Percentiles rank a stretch among this genome's conserved stretches.
Conservation (phyloP, 257 asterid species). For the Solanum sitiens region DNA sequence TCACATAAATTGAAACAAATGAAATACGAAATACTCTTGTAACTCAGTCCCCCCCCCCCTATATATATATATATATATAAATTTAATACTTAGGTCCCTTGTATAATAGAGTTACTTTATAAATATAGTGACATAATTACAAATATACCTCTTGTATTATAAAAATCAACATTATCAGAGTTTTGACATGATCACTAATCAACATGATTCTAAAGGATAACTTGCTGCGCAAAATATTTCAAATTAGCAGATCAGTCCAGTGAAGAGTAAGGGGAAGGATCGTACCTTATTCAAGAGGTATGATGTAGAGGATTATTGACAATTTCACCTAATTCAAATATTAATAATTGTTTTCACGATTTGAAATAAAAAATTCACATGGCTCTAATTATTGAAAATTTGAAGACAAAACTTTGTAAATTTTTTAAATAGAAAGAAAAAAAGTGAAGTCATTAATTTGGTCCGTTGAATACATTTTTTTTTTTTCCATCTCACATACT, state of each 20-base stretch:
- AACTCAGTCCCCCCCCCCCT: neutral
- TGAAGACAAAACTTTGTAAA: neutral
- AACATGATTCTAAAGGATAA: neutral
- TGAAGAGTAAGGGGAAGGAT: neutral
- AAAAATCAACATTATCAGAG: neutral
- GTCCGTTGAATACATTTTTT: neutral
- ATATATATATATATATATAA: too few species aligned
- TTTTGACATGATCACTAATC: neutral
- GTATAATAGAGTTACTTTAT: neutral
- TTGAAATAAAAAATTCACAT: neutral
- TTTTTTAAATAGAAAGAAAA: neutral
- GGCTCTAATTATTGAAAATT: neutral
- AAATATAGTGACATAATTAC: neutral
- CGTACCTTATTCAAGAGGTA: neutral
- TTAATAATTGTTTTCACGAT: neutral
- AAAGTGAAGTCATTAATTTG: neutral
- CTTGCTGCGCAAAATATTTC: fast-evolving
- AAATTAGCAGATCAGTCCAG: neutral
- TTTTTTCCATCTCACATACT: neutral
- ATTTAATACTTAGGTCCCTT: neutral
- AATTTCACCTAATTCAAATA: neutral
- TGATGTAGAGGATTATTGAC: neutral
- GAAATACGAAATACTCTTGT: neutral
- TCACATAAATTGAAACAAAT: neutral
- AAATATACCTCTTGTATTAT: neutral